A percentile compares a stretch with the other conserved stretches of the same genome.
These are phyloP conservation scores for Ogataea corticis DNA, from an alignment of 805 yeast species.

Conservation along the genomic window DNA sequence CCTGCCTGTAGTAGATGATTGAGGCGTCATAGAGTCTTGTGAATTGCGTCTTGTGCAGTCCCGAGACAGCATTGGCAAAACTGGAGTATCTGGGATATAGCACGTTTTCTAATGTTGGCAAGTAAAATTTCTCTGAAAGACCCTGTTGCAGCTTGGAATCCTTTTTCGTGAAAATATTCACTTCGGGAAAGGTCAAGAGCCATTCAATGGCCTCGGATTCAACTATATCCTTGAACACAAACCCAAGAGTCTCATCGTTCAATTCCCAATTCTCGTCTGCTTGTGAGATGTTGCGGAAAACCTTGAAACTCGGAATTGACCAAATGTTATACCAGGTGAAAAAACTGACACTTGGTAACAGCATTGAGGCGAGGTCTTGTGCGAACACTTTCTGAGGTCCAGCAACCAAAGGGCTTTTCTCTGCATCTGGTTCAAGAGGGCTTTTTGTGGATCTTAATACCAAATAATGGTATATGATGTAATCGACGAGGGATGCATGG, in stretches of 20 bases:
- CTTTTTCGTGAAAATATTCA: conserved; percentile 60
- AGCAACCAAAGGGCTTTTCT: conserved; percentile 5
- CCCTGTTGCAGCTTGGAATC: conserved; percentile 50
- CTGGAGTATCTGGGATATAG: conserved; percentile 77
- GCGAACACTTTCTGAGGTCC: conserved; percentile 23
- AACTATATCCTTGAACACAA: conserved; percentile 38
- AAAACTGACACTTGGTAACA: conserved; percentile 51
- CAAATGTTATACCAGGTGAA: conserved; percentile 72
- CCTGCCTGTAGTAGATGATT: conserved; percentile 40
- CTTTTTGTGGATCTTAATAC: conserved; percentile 31
- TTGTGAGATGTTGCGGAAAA: conserved; percentile 47
- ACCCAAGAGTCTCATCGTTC: conserved; percentile 35
- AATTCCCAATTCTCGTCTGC: conserved; percentile 74
- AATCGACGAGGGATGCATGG: conserved; percentile 71
- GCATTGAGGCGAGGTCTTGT: conserved; percentile 28
- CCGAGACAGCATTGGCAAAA: conserved; percentile 50
- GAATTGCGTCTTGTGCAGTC: conserved; percentile 41
- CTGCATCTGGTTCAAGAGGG: conserved; percentile 6
- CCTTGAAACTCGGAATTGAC: conserved; percentile 55
- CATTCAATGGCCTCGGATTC: conserved; percentile 46
- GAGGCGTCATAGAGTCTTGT: conserved; percentile 58
- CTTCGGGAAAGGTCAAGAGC: conserved; percentile 84
- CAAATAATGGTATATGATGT: conserved; percentile 49
- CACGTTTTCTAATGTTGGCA: conserved; percentile 60
- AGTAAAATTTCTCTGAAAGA: conserved; percentile 54